Conservation (phyloP, 2,329 filamentous ascomycete species). For the Monilinia fructicola region DNA sequence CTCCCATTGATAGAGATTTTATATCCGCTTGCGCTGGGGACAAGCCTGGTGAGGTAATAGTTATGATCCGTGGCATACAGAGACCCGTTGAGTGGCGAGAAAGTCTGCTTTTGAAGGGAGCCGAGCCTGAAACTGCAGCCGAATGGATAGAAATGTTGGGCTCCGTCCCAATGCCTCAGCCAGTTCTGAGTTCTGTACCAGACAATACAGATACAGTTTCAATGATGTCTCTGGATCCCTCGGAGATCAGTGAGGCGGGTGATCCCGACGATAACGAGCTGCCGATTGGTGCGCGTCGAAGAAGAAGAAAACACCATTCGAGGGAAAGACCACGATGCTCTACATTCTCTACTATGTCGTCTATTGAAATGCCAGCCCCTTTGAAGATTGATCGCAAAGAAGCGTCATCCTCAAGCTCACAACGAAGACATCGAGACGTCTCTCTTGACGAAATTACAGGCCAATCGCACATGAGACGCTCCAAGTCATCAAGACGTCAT, state of each 20-base stretch:
- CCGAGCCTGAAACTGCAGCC: conserved; percentile 56
- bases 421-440: conserved; percentile 11
- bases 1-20: conserved; percentile 71
- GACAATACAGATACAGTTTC: conserved; percentile 26
- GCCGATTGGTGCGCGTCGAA: conserved; percentile 38
- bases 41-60: conserved; percentile 66
- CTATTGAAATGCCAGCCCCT: conserved; percentile 3
- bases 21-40: conserved; percentile 81
- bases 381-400: conserved; percentile 14
- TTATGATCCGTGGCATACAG: conserved; percentile 78
- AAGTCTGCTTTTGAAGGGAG: conserved; percentile 72
- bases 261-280: conserved; percentile 33
- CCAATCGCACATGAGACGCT: conserved; percentile 1
- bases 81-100: conserved; percentile 77
- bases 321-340: conserved; percentile 23
- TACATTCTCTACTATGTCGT: conserved; percentile 16
- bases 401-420: background rate
- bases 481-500: conserved; percentile 20
- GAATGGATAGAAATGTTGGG: conserved; percentile 83
- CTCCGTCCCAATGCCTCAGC: conserved; percentile 60
- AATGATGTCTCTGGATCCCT: conserved; percentile 18
- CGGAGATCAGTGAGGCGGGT: conserved; percentile 7
- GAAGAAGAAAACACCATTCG: conserved; percentile 26
- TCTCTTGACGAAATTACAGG: conserved; percentile 7
- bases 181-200: conserved; percentile 23